Conservation (phyloP, 2,329 filamentous ascomycete genomes). For the Colletotrichum tabaci region DNA sequence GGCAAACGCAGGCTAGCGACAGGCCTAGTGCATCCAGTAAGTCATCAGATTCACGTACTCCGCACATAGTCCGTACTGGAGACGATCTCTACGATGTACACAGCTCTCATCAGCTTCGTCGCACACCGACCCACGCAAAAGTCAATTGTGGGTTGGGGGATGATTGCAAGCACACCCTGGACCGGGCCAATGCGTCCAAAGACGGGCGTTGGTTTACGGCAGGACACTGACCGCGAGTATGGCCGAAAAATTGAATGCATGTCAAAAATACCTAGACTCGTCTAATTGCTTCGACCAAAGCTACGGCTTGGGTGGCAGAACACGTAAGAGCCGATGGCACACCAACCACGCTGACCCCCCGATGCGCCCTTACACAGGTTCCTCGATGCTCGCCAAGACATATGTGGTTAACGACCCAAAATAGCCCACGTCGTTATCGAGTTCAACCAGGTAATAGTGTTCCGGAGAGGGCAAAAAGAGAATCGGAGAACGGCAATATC, state of each 20-base stretch:
- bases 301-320: constrained; percentile 17
- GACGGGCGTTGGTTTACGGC: constrained; percentile 10
- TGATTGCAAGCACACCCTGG: not conserved
- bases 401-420: not conserved
- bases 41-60: not conserved
- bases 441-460: not conserved
- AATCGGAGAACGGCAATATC: constrained; percentile 12
- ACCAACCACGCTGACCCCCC: not conserved
- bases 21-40: not conserved
- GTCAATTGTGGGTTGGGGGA: not conserved
- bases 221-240: constrained; percentile 14
- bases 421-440: not conserved
- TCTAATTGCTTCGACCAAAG: constrained; percentile 22
- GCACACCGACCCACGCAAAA: not conserved
- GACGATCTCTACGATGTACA: not conserved
- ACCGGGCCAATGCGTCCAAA: constrained; percentile 4
- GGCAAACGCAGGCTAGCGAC: not conserved
- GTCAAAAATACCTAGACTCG: constrained; percentile 21
- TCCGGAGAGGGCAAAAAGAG: not conserved
- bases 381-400: not conserved
- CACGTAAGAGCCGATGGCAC: constrained; percentile 6
- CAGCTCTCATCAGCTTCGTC: not conserved
- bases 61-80: not conserved
- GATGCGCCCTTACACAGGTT: not conserved
- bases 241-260: constrained; percentile 7